Evolutionary conservation across 352 stramenopile genomes (phyloP).

Genomic region (Pythium rhizo-oryzae): DNA sequence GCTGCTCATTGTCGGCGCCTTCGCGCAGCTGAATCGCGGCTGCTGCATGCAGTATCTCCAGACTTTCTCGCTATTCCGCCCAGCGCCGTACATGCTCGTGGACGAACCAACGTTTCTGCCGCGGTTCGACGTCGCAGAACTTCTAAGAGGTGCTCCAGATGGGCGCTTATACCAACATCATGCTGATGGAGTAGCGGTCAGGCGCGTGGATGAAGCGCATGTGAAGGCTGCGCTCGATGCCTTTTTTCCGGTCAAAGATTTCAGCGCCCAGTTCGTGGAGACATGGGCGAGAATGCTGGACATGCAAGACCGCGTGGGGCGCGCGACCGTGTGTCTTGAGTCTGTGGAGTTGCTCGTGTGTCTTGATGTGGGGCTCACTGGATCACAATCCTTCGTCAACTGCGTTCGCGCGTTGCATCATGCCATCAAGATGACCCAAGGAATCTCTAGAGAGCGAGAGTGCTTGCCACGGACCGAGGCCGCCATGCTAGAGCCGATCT

Average conservation of each 20-base stretch:
- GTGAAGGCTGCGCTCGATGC: background rate
- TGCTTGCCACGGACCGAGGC: background rate
- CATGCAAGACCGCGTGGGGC: background rate
- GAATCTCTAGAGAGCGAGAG: background rate
- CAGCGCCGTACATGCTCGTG: background rate
- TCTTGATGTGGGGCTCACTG: background rate
- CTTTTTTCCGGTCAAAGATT: background rate
- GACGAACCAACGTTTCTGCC: background rate
- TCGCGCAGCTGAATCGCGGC: background rate
- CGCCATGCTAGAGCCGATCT: background rate
- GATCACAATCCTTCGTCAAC: background rate
- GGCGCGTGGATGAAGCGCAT: too few species aligned
- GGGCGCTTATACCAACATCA: too few species aligned
- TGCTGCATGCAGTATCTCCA: constrained; percentile 4
- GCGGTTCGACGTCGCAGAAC: background rate
- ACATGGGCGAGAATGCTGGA: background rate
- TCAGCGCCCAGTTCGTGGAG: background rate
- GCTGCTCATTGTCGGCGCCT: background rate
- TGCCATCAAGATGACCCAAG: background rate
- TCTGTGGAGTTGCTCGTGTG: background rate
- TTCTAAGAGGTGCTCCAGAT: too few species aligned
- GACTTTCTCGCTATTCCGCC: background rate
- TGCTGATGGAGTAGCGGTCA: too few species aligned
- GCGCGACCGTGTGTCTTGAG: background rate
- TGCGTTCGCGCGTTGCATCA: background rate